Base-by-base conservation (phyloP, 1,284 basidiomycete genomes). In the Ustilago loliicola region DNA sequence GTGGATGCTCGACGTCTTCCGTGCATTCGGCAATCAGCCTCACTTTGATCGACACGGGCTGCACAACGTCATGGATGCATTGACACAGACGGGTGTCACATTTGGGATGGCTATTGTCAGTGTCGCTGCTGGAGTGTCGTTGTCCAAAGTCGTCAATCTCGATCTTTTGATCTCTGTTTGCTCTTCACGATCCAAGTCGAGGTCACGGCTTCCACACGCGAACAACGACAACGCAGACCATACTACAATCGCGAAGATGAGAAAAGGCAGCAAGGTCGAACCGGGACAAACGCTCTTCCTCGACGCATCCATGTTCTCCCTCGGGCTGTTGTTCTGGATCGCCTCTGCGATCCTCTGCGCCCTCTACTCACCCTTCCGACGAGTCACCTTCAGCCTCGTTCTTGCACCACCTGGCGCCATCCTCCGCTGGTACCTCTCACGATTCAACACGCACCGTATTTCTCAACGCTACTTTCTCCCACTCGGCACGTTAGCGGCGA, bases 1-100 rank as follows among this genome's bases (percentile, higher is more conserved):
- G 19, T 99, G 97, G 96, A 94, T 98, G 87, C 85, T 94, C 9
- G 93, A 95, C 74, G 88, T 95, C 1, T 99, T 96, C 84, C 87
- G 90, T 57, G 93, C 95, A 0, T 99, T 95, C 90, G 89, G 93
- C 0, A 93, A 98, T 85, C 88, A 89, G 19, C 87, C 88, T 17
- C 87, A 89, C 15, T 90, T 88, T 61, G 83, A 89, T 67, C 90
- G 93, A 54, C 88, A 89, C 61, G 92, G 94, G 61, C 89, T 98
- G 47, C 89, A 91, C 80, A 91, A 94, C 85, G 96, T 83, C 11
- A 81, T 86, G 81, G 83, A 85, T 38, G 84, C 82, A 4, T 61
- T 86, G 13, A 68, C 79, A 19, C 84, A 86, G 67, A 86, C 81
- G 2, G 66, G 48, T 10, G 72, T 79, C 32, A 86, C 84, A 19